Percentiles rank a stretch among this genome's conserved stretches.
These are phyloP conservation scores for Aspergillus incahuasiensis DNA, from an alignment of 495 filamentous ascomycete genomes.

Conservation along the genomic window DNA sequence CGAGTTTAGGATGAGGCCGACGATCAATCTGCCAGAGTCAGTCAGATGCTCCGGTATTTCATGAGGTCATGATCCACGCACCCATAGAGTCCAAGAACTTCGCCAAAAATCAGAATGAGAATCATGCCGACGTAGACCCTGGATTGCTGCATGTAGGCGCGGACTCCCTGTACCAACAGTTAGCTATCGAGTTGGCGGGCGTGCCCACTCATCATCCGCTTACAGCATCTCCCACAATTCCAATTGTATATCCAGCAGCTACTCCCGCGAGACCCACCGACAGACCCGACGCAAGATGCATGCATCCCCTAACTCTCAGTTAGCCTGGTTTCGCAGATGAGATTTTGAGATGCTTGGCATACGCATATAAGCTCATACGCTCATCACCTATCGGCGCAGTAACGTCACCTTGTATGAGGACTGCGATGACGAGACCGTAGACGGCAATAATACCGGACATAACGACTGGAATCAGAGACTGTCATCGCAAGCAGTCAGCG, in stretches of 20 bases:
- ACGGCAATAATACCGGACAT: conserved; percentile 99
- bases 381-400: conserved; percentile 52
- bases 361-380: conserved; percentile 80
- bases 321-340: conserved; percentile 7
- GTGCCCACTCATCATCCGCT: conserved; percentile 13
- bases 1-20: conserved; percentile 51
- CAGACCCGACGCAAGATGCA: conserved; percentile 89
- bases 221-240: conserved; percentile 86
- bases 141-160: conserved; percentile 92
- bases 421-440: conserved; percentile 92
- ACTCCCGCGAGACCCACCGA: conserved; percentile 87
- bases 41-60: conserved; percentile 6
- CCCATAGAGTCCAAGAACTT: conserved; percentile 97
- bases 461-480: conserved; percentile 93
- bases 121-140: conserved; percentile 98
- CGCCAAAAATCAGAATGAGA: conserved; percentile 94
- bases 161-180: conserved; percentile 58
- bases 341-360: conserved; percentile 23
- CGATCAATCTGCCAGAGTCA: conserved; percentile 48
- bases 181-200: conserved; percentile 17
- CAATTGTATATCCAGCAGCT: conserved; percentile 96
- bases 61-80: conserved; percentile 46
- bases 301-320: conserved; percentile 57
- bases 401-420: conserved; percentile 86
- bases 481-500: conserved; percentile 20